These are phyloP conservation scores for Russula emetica DNA, from an alignment of 768 basidiomycete genomes.

Conservation along the genomic window DNA sequence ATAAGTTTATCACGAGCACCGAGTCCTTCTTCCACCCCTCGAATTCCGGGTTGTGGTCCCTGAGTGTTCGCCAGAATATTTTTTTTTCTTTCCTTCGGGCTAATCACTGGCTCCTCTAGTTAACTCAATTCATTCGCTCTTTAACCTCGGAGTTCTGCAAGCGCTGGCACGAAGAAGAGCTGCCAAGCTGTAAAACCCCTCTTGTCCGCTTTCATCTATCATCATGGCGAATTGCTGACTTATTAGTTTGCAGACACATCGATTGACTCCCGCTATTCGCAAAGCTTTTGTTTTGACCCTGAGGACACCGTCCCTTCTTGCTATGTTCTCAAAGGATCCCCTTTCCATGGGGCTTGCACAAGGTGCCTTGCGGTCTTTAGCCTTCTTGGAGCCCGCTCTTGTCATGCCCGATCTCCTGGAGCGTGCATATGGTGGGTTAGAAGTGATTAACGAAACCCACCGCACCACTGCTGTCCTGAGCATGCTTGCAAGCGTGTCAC, in stretches of 20 bases:
- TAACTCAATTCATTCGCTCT: constrained; percentile 68
- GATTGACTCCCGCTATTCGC: constrained; percentile 77
- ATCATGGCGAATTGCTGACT: constrained; percentile 5
- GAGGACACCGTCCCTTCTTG: constrained; percentile 80
- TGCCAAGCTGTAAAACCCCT: constrained; percentile 74
- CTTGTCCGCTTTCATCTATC: constrained; percentile 40
- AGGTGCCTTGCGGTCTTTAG: constrained; percentile 69
- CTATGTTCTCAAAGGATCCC: constrained; percentile 88
- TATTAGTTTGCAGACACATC: constrained; percentile 47
- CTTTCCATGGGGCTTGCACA: constrained; percentile 79
- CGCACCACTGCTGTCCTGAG: constrained; percentile 88
- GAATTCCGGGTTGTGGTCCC: constrained; percentile 83
- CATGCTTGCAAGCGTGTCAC: constrained; percentile 71
- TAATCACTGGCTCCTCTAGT: constrained; percentile 35
- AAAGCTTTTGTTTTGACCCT: constrained; percentile 76
- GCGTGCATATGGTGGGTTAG: constrained; percentile 86
- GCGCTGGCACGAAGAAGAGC: constrained; percentile 75
- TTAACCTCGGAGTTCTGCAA: constrained; percentile 73
- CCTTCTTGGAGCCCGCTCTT: constrained; percentile 73
- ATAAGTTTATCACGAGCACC: constrained; percentile 83
- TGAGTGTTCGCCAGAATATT: constrained; percentile 40
- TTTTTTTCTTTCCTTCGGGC: constrained; percentile 3
- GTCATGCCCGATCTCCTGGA: constrained; percentile 91
- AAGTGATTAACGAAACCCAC: constrained; percentile 92
- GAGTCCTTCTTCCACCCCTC: constrained; percentile 96